Base-by-base conservation (phyloP, 163 green algal species). In the Smithsoniella earleae region DNA sequence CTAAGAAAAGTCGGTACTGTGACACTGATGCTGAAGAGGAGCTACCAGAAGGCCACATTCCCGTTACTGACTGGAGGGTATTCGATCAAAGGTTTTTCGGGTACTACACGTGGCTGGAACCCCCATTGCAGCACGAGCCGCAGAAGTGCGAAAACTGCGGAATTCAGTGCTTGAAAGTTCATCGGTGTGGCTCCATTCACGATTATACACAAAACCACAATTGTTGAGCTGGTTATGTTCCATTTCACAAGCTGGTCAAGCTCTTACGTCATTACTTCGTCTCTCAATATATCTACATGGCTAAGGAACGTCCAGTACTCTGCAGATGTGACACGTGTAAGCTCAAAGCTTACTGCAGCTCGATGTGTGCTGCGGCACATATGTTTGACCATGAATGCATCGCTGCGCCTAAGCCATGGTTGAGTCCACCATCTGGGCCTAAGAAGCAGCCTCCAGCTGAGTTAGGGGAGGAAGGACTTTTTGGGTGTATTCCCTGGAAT, bases 261-360 rank as follows among this genome's bases (percentile, higher is more conserved):
- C n/a, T n/a, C n/a, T n/a, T n/a, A n/a, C n/a, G n/a, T n/a, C n/a
- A n/a, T n/a, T n/a, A n/a, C n/a, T n/a, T n/a, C n/a, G n/a, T n/a
- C n/a, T n/a, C n/a, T n/a, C n/a, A n/a, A n/a, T n/a, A n/a, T n/a
- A n/a, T n/a, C n/a, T n/a, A n/a, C n/a, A n/a, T n/a, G n/a, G n/a
- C n/a, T n/a, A n/a, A n/a, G n/a, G n/a, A n/a, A n/a, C n/a, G n/a
- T n/a, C n/a, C n/a, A n/a, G n/a, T n/a, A n/a, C n/a, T n/a, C n/a
- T n/a, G n/a, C 58, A 69, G 58, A 36, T 69, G 58, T 34, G 58
- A 69, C 25, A 69, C 58, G 16, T 69, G 58, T 31, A 69, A 69
- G 25, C 25, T 69, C 4, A 69, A 69, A 33, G 58, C n/a, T 16
- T 69, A 69, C 58, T 69, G 58, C 58, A 69, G 58, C 58, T 38